Conservation (phyloP, 1,284 basidiomycete genomes). For the Spongispora temasekensis region DNA sequence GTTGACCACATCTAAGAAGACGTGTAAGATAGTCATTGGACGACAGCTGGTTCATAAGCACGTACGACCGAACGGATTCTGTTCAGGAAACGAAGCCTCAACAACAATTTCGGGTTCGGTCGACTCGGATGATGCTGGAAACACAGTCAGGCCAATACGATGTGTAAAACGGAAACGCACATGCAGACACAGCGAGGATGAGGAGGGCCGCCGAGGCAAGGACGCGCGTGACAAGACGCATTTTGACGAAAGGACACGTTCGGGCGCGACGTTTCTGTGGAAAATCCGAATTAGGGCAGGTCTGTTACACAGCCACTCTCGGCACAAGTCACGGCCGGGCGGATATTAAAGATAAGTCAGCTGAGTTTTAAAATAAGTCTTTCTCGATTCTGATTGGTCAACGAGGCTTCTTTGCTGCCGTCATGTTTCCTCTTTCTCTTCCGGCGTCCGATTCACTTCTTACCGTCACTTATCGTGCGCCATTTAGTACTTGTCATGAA, state of each 20-base stretch:
- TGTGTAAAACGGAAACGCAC: conserved; percentile 16
- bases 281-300: conserved; percentile 28
- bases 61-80: conserved; percentile 83
- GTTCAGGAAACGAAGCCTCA: conserved; percentile 70
- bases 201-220: conserved; percentile 22
- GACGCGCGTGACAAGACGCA: conserved; percentile 23
- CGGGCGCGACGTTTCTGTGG: conserved; percentile 26
- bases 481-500: background rate
- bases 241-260: conserved; percentile 9
- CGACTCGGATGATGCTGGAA: conserved; percentile 20
- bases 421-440: conserved; percentile 47
- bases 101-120: conserved; percentile 57
- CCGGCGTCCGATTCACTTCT: conserved; percentile 51
- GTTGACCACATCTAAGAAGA: conserved; percentile 72
- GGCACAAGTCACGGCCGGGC: too few relatives aligned
- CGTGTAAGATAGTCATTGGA: conserved; percentile 10
- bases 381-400: too few relatives aligned
- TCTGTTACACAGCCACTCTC: conserved; percentile 13
- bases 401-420: too few relatives aligned
- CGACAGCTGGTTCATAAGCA: conserved; percentile 29
- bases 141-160: conserved; percentile 6
- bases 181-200: conserved; percentile 23
- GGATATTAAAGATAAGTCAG: too few relatives aligned
- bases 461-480: conserved; percentile 67
- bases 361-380: too few relatives aligned